phyloP scores from a whole-genome alignment of 1,284 basidiomycete species.

The Sporisorium scitamineum region DNA sequence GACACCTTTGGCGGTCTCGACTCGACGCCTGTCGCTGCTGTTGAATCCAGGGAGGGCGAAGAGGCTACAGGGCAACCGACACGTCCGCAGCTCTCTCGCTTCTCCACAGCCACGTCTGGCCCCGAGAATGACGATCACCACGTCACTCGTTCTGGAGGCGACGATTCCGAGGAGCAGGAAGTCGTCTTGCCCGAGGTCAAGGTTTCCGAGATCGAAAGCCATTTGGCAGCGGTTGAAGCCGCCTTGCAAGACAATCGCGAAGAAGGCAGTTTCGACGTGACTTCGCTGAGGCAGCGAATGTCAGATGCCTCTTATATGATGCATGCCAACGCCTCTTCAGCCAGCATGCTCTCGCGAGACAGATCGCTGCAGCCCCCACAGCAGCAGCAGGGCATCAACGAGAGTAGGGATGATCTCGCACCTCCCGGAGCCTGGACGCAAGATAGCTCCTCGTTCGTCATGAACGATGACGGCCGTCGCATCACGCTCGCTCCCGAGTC shows the following conservation, averaged over 20 bases:
- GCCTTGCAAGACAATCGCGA: slow-evolving; percentile 43
- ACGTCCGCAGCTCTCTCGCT: slow-evolving; percentile 34
- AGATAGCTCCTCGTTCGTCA: slow-evolving; percentile 25
- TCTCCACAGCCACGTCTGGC: slow-evolving; percentile 19
- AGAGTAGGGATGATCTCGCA: slow-evolving; percentile 34
- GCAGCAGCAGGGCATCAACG: slow-evolving; percentile 3
- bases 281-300: slow-evolving; percentile 44
- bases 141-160: slow-evolving; percentile 2
- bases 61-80: not conserved
- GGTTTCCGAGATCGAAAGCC: slow-evolving; percentile 45
- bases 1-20: slow-evolving; percentile 44
- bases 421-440: slow-evolving; percentile 45
- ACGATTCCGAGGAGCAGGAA: slow-evolving; percentile 29
- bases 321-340: slow-evolving; percentile 36
- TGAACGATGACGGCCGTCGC: slow-evolving; percentile 40
- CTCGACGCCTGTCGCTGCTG: slow-evolving; percentile 9
- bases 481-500: slow-evolving; percentile 48
- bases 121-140: slow-evolving; percentile 11
- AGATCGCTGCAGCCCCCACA: slow-evolving; percentile 8
- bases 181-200: slow-evolving; percentile 44
- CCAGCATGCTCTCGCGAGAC: slow-evolving; percentile 41
- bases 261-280: slow-evolving; percentile 47
- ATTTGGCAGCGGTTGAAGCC: slow-evolving; percentile 46
- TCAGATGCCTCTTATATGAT: slow-evolving; percentile 30
- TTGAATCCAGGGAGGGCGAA: not conserved